Conservation (phyloP, 495 filamentous ascomycete genomes). For the Neurospora sp. region DNA sequence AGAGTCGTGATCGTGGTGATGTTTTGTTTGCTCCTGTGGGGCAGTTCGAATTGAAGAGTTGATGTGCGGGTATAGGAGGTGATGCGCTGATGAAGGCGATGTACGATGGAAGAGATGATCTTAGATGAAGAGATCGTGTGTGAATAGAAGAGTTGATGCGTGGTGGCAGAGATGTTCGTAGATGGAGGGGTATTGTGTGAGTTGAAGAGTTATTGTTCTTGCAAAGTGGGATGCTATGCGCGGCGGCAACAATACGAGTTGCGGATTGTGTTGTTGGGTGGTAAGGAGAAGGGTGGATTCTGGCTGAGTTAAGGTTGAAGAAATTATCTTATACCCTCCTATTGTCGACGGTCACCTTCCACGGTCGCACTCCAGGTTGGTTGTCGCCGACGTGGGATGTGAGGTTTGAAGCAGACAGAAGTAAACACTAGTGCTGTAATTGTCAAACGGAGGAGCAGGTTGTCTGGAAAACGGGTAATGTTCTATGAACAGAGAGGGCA, state of each 20-base stretch:
- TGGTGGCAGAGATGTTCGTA: not conserved
- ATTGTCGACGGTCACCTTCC: not conserved
- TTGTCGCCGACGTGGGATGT: not conserved
- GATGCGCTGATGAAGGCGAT: no score
- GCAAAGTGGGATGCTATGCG: not conserved
- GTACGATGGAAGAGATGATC: no score
- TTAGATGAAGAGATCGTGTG: no score
- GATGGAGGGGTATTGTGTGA: not conserved
- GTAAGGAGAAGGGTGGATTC: not conserved
- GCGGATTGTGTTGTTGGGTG: not conserved
- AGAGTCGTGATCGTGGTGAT: not conserved
- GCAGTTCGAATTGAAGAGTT: not conserved
- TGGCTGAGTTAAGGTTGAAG: not conserved
- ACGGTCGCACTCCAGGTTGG: not conserved
- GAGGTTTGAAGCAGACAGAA: not conserved
- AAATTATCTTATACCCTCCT: not conserved
- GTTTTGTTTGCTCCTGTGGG: not conserved
- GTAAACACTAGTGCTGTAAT: not conserved
- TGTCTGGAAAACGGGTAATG: not conserved
- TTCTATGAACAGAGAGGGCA: not conserved
- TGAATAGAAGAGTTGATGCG: not conserved
- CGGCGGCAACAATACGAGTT: not conserved
- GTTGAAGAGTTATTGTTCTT: not conserved
- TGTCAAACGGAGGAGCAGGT: not conserved
- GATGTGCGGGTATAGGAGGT: no score